phyloP scores from a whole-genome alignment of 2,329 filamentous ascomycete species.

The Bertia moriformis region DNA sequence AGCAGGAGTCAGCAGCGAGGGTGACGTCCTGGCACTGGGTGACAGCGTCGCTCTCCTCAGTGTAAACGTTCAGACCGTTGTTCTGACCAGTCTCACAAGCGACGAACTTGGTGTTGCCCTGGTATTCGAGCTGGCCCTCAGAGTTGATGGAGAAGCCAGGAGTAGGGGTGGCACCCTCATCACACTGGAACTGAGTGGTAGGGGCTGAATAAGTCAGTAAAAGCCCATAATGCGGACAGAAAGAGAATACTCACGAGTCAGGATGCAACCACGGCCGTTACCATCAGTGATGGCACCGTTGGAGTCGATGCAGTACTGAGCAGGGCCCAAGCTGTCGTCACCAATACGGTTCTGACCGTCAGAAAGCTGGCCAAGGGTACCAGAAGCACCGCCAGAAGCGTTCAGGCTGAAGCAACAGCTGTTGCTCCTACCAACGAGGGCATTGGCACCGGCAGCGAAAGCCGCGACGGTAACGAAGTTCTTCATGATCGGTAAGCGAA shows the following conservation, averaged over 20 bases:
- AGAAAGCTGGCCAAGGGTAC: constrained; percentile 40
- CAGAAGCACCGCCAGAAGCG: constrained; percentile 29
- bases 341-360: constrained; percentile 50
- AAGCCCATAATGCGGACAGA: too few relatives aligned
- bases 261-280: constrained; percentile 43
- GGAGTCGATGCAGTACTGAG: constrained; percentile 37
- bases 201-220: too few relatives aligned
- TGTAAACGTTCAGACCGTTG: constrained; percentile 40
- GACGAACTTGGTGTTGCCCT: constrained; percentile 37
- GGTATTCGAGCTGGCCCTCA: constrained; percentile 33
- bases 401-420: constrained; percentile 36
- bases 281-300: constrained; percentile 37
- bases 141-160: constrained; percentile 39
- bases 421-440: constrained; percentile 18
- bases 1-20: constrained; percentile 24
- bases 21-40: constrained; percentile 31
- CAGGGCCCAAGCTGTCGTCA: constrained; percentile 23
- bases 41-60: constrained; percentile 13
- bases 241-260: constrained; percentile 32
- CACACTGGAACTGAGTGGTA: constrained; percentile 47
- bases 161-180: constrained; percentile 31
- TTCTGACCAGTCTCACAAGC: constrained; percentile 42
- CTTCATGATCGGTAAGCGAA: background rate
- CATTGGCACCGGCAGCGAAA: constrained; percentile 23
- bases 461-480: constrained; percentile 6